Evolutionary conservation across 805 yeast genomes (phyloP).

Genomic region (Yamadazyma kitorensis): DNA sequence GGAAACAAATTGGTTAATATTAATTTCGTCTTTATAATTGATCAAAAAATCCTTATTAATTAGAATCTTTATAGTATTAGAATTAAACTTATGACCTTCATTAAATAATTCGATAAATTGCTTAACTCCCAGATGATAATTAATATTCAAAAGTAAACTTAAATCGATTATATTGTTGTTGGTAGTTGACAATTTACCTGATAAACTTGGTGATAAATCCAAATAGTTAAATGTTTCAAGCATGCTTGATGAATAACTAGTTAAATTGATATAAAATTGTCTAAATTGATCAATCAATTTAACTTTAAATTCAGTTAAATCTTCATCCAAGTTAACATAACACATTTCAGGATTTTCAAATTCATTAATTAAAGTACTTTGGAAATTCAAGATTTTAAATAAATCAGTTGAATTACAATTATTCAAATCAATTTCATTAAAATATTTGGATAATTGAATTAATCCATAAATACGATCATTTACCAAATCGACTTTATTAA

Average conservation of each 20-base stretch:
- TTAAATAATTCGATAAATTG: conserved; percentile 26
- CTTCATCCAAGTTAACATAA: conserved; percentile 28
- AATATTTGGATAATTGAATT: conserved; percentile 19
- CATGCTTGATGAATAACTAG: conserved; percentile 1
- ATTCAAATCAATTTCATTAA: conserved; percentile 12
- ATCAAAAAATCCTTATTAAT: conserved; percentile 26
- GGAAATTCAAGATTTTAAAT: conserved; percentile 18
- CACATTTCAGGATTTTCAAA: conserved; percentile 40
- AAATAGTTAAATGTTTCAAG: conserved; percentile 3
- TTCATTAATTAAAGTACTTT: conserved; percentile 29
- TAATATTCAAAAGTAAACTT: conserved; percentile 24
- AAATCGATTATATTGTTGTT: conserved; percentile 19
- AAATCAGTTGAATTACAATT: conserved; percentile 2
- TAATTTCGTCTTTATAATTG: too few relatives aligned
- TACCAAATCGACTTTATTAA: conserved; percentile 24
- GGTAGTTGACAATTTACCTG: too few relatives aligned
- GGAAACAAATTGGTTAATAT: conserved; percentile 7
- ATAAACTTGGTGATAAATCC: neutral
- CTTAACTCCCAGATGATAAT: conserved; percentile 22
- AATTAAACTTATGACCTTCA: conserved; percentile 30
- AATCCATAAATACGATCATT: conserved; percentile 33
- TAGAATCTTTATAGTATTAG: conserved; percentile 29
- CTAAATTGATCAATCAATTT: conserved; percentile 16
- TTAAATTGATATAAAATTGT: neutral
- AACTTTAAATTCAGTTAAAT: conserved; percentile 19